Evolutionary conservation across 2,329 filamentous ascomycete genomes (phyloP), one percentile per base, ranked within the genome.

Genomic region (Claviceps lovelessii): DNA sequence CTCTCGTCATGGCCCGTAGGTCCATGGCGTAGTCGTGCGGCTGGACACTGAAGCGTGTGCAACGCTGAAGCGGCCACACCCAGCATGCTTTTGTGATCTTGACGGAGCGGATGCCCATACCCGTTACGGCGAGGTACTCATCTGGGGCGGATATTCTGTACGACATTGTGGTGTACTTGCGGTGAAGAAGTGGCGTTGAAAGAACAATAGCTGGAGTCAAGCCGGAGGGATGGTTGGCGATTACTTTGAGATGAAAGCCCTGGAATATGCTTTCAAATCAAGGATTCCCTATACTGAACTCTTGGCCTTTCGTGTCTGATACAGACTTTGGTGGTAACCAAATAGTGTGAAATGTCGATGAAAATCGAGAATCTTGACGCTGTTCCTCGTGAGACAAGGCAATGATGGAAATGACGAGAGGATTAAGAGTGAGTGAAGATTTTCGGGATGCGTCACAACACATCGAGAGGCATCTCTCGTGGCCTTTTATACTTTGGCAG

Each of bases 121-220:
- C 88, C 62, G 88, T 93, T 62, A 93, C 80, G 75, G 88, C 88
- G 70, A 94, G 85, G 76, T 93, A 94, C 72, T 89, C 81, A 71
- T 90, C 86, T 33, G 87, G 84, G 55, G 81, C 80, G 23, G 86
- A 84, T 59, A 89, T 78, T 67, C 76, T 79, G 71, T 85, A 88
- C 61, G 78, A 78, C 75, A 79, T 79, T 52, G 57, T 37, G 42
- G 1, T 28, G 42, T n/a, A 45, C 9, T 4, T 5, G n/a, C 11
- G 42, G 9, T 45, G 42, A 45, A 23, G 19, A 9, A 44, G 7
- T 9, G n/a, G n/a, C 19, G 41, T 9, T 19, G 41, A 23, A 23
- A 23, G 23, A 23, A 23, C 23, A 23, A 10, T 7, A 9, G 8
- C 41, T 23, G 41, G 10, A 44, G 41, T 19, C 8, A 4, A 9